Base-by-base conservation (phyloP, 2,329 filamentous ascomycete genomes). In the Alternaria angustiovoidea region DNA sequence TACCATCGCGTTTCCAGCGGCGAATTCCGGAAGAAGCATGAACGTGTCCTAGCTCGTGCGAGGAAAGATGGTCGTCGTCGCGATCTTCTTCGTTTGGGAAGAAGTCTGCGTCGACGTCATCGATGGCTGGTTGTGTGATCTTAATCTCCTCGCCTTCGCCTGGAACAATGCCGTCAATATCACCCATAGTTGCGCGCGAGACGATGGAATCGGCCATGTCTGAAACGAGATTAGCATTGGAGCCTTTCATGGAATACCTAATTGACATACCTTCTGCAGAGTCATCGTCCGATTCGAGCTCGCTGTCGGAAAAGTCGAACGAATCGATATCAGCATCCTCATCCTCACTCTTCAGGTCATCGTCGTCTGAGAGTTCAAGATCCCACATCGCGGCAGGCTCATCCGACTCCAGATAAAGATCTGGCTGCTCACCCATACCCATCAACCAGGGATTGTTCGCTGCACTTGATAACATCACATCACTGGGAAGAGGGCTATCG, bases 1-100 rank as follows among this genome's bases (percentile, higher is more conserved):
- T 81, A 5, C 90, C 89, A 62, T 90, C 84, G 60, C 89, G 86
- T 52, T 83, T 85, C 74, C 91, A 89, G 30, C 94, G 88, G 5
- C 93, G 88, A 59, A 98, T 91, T 7, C 94, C 94, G 22, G 93
- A 97, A 0, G 93, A 96, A 0, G 94, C 94, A 71, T 96, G 93
- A 4, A 98, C 84, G 70, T 93, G 88, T 3, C 94, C 94, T 1
- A 98, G 83, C 14, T 88, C 87, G 70, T 91, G 95, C 0, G 89
- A 92, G 44, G 91, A 88, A 1, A 97, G 84, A 66, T 97, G 77
- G 59, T 98, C 94, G 74, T 91, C 87, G 70, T 90, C 87, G 18
- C 91, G 88, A 69, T 94, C 89, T 70, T 91, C 90, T 7, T 83
- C 78, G n/a, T 83, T 87, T 0, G 92, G 91, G 68, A 94, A 96